These are phyloP conservation scores for Pisolithus sp. DNA, from an alignment of 768 basidiomycete genomes.

Conservation along the genomic window DNA sequence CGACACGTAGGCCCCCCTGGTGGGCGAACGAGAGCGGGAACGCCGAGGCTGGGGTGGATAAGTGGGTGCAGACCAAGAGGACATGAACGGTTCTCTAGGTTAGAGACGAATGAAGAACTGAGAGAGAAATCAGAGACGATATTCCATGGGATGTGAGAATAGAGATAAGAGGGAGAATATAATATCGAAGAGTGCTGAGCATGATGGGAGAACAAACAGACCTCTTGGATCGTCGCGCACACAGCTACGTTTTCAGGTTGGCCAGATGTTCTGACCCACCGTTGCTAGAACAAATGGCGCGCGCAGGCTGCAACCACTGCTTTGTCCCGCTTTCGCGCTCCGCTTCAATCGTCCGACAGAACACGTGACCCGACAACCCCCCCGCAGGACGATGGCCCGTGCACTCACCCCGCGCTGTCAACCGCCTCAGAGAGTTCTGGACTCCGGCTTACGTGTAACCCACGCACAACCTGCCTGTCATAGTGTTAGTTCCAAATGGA, in stretches of 20 bases:
- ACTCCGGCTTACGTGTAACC: background rate
- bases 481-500: no score
- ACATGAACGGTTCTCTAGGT: slow-evolving; percentile 47
- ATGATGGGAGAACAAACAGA: slow-evolving; percentile 78
- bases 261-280: slow-evolving; percentile 28
- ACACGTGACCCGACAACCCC: background rate
- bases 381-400: slow-evolving; percentile 2
- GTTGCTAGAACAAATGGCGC: slow-evolving; percentile 42
- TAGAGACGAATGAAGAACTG: slow-evolving; percentile 27
- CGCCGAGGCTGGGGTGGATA: slow-evolving; percentile 70
- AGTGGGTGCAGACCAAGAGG: slow-evolving; percentile 63
- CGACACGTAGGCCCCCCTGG: slow-evolving; percentile 44
- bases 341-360: slow-evolving; percentile 15
- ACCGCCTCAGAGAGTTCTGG: background rate
- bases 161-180: slow-evolving; percentile 44
- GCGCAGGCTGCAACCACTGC: slow-evolving; percentile 46
- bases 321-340: slow-evolving; percentile 14
- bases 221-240: slow-evolving; percentile 66
- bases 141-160: slow-evolving; percentile 43
- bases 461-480: background rate
- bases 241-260: slow-evolving; percentile 33
- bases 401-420: background rate
- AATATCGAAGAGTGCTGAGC: slow-evolving; percentile 71
- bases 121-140: slow-evolving; percentile 46
- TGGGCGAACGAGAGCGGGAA: slow-evolving; percentile 79